These are phyloP conservation scores for Botrytis aclada DNA, from an alignment of 2,329 filamentous ascomycete genomes.

Conservation along the genomic window DNA sequence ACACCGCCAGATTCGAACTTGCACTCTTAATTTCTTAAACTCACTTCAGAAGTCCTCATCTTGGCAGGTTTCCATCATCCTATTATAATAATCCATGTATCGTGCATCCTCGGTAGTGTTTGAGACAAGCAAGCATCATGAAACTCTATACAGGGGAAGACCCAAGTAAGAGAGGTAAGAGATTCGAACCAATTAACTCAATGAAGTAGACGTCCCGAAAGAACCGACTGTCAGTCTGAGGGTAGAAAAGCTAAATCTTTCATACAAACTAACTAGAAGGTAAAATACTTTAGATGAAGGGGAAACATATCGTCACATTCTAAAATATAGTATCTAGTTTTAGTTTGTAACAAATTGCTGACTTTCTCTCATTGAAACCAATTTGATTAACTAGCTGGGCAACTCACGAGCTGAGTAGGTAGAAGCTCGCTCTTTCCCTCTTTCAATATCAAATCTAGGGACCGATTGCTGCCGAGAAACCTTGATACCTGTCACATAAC, in stretches of 20 bases:
- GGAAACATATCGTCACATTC: conserved; percentile 2
- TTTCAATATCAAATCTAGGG: neutral
- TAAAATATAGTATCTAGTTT: neutral
- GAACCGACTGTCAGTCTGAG: neutral
- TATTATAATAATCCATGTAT: neutral
- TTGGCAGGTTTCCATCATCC: conserved; percentile 1
- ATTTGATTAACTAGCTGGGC: neutral
- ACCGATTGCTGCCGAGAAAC: conserved; percentile 3
- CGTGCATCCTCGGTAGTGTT: conserved; percentile 13
- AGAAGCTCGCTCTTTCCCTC: neutral
- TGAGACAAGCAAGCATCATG: conserved; percentile 16
- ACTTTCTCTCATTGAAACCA: neutral
- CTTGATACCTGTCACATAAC: conserved; percentile 13
- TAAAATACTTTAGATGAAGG: conserved; percentile 2
- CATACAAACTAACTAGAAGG: neutral
- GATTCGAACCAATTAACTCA: conserved; percentile 6
- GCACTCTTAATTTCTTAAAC: neutral
- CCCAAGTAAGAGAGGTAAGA: conserved; percentile 2
- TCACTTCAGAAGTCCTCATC: conserved; percentile 2
- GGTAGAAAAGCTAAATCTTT: neutral
- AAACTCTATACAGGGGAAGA: conserved; percentile 15
- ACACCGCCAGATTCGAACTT: neutral
- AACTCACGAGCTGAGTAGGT: neutral
- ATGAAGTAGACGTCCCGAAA: conserved; percentile 9
- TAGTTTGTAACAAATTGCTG: conserved; percentile 3